Evolutionary conservation across 352 stramenopile species (phyloP).

Genomic region (Phytophthora aleatoria): DNA sequence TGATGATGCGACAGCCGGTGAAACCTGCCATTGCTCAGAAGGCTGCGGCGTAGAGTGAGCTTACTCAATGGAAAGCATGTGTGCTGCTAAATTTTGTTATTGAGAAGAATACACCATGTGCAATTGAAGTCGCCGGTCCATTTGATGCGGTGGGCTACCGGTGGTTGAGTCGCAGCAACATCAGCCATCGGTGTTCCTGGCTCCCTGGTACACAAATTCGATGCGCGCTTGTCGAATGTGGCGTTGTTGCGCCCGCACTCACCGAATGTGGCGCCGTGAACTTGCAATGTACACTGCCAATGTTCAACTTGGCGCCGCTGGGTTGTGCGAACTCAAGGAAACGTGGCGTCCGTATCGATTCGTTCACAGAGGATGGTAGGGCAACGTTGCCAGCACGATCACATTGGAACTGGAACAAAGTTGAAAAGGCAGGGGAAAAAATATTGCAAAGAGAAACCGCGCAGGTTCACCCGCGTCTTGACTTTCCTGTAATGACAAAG

Average conservation of each 20-base stretch:
- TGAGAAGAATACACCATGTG: conserved; percentile 15
- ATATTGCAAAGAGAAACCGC: background rate
- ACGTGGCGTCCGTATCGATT: conserved; percentile 1
- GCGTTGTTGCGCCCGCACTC: background rate
- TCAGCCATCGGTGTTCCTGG: too few species aligned
- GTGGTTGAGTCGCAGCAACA: too few species aligned
- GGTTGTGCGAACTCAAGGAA: background rate
- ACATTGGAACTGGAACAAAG: too few species aligned
- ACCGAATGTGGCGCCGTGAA: background rate
- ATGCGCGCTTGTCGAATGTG: background rate
- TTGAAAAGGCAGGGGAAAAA: too few species aligned
- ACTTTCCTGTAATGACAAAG: background rate
- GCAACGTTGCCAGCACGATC: background rate
- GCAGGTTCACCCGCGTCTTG: too few species aligned
- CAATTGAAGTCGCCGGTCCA: background rate
- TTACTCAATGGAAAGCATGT: background rate
- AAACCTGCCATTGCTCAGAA: conserved; percentile 44
- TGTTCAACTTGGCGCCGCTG: background rate
- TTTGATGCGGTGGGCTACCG: too few species aligned
- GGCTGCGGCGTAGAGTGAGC: conserved; percentile 37
- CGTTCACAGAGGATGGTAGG: background rate
- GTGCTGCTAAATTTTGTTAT: conserved; percentile 19
- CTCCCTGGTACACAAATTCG: background rate
- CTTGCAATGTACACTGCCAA: background rate
- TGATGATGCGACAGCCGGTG: conserved; percentile 51